A percentile compares a stretch with the other conserved stretches of the same genome.
phyloP scores from a whole-genome alignment of 164 flowering plant genomes.

The Piper betle region DNA sequence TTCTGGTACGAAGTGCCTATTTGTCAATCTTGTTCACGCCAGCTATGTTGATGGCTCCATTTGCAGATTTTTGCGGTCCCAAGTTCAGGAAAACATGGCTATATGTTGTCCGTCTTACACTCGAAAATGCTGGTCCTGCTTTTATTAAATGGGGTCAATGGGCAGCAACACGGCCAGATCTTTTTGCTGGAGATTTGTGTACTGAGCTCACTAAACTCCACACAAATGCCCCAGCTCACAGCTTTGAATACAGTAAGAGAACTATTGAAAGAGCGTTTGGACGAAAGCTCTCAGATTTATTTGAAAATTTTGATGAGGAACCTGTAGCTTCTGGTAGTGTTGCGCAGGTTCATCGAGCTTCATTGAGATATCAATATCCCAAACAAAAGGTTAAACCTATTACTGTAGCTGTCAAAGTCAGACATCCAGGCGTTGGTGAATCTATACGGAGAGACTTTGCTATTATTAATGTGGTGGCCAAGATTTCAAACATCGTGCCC shows the following conservation, averaged over 20 bases:
- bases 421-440: conserved; percentile 89
- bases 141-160: conserved; percentile 95
- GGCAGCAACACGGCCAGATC: conserved; percentile 91
- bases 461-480: conserved; percentile 57
- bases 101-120: conserved; percentile 44
- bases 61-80: conserved; percentile 47
- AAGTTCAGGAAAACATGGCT: conserved; percentile 55
- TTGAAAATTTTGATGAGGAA: conserved; percentile 63
- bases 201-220: conserved; percentile 65
- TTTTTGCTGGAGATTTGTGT: conserved; percentile 68
- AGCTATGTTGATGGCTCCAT: conserved; percentile 58
- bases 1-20: conserved; percentile 51
- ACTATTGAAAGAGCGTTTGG: conserved; percentile 78
- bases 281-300: conserved; percentile 64
- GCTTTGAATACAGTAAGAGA: conserved; percentile 58
- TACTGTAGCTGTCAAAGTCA: conserved; percentile 75
- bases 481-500: conserved; percentile 47
- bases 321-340: conserved; percentile 89
- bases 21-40: conserved; percentile 54
- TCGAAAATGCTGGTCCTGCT: conserved; percentile 78
- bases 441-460: conserved; percentile 72
- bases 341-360: conserved; percentile 81
- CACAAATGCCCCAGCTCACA: conserved; percentile 68
- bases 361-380: conserved; percentile 44
- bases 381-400: conserved; percentile 45